A percentile compares a stretch with the other conserved stretches of the same genome.
Evolutionary conservation across 2,329 filamentous ascomycete species (phyloP).

Genomic region (Chrysosporium keratinophilum): DNA sequence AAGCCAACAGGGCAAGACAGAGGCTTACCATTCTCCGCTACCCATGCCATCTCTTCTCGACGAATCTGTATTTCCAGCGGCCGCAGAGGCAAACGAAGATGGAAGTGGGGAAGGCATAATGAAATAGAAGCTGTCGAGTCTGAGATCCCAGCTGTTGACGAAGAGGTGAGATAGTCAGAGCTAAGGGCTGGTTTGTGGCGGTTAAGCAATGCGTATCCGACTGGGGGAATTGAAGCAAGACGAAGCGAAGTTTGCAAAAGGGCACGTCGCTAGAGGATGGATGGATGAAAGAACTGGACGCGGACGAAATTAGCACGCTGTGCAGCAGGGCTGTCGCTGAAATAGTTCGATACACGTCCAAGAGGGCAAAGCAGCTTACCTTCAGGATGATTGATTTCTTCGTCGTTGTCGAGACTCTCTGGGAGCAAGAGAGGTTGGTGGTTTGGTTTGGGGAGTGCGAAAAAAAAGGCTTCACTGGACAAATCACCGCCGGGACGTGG

Average conservation of each 20-base stretch:
- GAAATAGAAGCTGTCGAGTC: slow-evolving; percentile 14
- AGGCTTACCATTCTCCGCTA: slow-evolving; percentile 63
- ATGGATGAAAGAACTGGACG: not conserved
- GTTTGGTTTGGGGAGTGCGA: slow-evolving; percentile 1
- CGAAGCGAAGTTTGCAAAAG: not conserved
- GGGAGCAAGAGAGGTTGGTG: not conserved
- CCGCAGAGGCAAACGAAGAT: slow-evolving; percentile 75
- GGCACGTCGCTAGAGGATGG: not conserved
- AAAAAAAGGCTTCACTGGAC: slow-evolving; percentile 8
- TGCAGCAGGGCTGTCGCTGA: not conserved
- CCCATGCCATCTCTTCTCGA: slow-evolving; percentile 49
- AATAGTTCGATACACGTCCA: not conserved
- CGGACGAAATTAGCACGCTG: not conserved
- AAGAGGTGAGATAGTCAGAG: not conserved
- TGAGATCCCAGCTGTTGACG: not conserved
- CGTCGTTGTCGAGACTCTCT: not conserved
- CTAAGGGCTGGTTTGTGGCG: slow-evolving; percentile 1
- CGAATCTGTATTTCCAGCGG: slow-evolving; percentile 61
- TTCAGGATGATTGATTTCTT: not conserved
- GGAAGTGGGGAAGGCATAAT: slow-evolving; percentile 64
- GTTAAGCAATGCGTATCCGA: slow-evolving; percentile 4
- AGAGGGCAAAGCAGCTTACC: not conserved
- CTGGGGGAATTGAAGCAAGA: not conserved
- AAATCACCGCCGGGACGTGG: slow-evolving; percentile 8
- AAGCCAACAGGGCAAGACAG: not conserved